Evolutionary conservation across 768 basidiomycete species (phyloP).

Genomic region (Kwoniella sp.): DNA sequence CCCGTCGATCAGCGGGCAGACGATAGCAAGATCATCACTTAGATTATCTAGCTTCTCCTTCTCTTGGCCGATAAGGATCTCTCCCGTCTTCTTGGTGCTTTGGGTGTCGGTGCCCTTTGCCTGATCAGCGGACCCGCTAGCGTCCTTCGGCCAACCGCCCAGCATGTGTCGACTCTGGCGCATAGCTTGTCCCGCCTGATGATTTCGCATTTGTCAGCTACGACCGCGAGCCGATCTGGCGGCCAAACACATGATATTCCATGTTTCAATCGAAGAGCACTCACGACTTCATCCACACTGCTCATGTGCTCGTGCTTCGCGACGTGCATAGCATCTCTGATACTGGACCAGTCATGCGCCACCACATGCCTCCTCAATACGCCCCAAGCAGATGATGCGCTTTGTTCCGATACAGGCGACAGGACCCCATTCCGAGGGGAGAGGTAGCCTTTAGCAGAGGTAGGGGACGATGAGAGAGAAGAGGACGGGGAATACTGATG

Average conservation of each 20-base stretch:
- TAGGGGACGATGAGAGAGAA: conserved; percentile 16
- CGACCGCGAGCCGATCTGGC: too few species aligned
- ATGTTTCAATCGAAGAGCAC: too few species aligned
- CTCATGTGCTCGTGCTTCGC: conserved; percentile 75
- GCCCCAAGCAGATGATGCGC: conserved; percentile 23
- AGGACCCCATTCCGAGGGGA: conserved; percentile 9
- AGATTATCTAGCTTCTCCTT: conserved; percentile 43
- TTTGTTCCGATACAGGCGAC: conserved; percentile 21
- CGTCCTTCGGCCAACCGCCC: conserved; percentile 6
- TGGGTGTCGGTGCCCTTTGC: conserved; percentile 3
- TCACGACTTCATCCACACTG: conserved; percentile 68
- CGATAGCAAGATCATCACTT: conserved; percentile 62
- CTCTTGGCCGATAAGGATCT: conserved; percentile 16
- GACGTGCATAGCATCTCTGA: conserved; percentile 62
- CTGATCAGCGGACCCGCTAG: background rate
- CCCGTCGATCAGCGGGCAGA: conserved; percentile 70
- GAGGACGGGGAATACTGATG: conserved; percentile 29
- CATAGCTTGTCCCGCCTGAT: conserved; percentile 25
- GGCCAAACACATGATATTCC: too few species aligned
- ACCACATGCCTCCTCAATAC: conserved; percentile 59
- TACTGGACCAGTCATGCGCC: conserved; percentile 53
- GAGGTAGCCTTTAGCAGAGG: conserved; percentile 16
- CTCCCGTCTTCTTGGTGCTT: background rate
- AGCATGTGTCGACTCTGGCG: conserved; percentile 16
- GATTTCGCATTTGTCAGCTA: background rate